These are phyloP conservation scores for Ormosia emarginata DNA, from an alignment of 306 rosid genomes.

Conservation along the genomic window DNA sequence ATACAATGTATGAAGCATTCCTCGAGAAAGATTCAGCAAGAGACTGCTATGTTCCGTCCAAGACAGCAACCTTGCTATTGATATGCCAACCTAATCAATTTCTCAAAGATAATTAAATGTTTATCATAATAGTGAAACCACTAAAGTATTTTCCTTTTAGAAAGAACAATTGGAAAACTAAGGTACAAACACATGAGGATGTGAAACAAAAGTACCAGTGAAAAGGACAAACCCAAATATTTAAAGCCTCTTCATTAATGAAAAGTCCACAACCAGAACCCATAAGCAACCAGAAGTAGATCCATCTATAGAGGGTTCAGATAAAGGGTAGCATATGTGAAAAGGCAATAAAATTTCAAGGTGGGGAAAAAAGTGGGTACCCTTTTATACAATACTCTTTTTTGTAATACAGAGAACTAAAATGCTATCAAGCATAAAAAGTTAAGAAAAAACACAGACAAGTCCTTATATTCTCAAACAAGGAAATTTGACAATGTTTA, in stretches of 20 bases:
- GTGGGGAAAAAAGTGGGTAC: too few species aligned
- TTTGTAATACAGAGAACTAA: too few species aligned
- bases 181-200: slow-evolving; percentile 13
- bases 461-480: too few species aligned
- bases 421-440: too few species aligned
- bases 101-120: slow-evolving; percentile 9
- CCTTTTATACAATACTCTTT: too few species aligned
- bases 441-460: too few species aligned
- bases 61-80: slow-evolving; percentile 48
- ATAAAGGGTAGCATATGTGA: not conserved
- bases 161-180: slow-evolving; percentile 13
- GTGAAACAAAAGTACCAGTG: slow-evolving; percentile 47
- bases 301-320: slow-evolving; percentile 47
- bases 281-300: slow-evolving; percentile 77
- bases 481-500: too few species aligned
- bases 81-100: slow-evolving; percentile 54
- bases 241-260: slow-evolving; percentile 70
- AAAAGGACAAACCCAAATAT: slow-evolving; percentile 69
- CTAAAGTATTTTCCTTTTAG: too few species aligned
- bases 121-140: too few species aligned
- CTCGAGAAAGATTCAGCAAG: too few species aligned
- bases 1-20: too few species aligned
- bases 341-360: too few species aligned
- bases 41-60: slow-evolving; percentile 65
- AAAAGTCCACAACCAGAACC: slow-evolving; percentile 71